A percentile compares a stretch with the other conserved stretches of the same genome.
Conservation (phyloP, 1,139 yeast species). For the Candida pseudoviswanathii region DNA sequence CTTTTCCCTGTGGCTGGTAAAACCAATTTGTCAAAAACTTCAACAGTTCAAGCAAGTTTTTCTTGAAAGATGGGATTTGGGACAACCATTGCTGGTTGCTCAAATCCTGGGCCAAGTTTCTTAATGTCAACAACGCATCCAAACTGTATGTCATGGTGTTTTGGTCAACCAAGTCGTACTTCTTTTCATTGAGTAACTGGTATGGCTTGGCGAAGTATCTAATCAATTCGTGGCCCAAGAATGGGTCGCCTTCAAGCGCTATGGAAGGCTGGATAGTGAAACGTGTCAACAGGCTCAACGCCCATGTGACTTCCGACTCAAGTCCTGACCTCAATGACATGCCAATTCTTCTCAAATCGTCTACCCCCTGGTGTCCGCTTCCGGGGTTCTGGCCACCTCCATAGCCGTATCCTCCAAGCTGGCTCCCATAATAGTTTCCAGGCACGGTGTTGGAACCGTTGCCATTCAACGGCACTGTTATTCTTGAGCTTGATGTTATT, state of each 20-base stretch:
- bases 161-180: conserved; percentile 14
- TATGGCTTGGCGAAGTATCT: conserved; percentile 40
- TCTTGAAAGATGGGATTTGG: conserved; percentile 50
- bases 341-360: conserved; percentile 57
- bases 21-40: conserved; percentile 49
- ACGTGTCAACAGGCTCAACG: conserved; percentile 59
- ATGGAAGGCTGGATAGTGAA: conserved; percentile 56
- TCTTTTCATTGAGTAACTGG: conserved; percentile 28
- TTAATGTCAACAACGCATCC: conserved; percentile 68
- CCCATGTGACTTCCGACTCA: conserved; percentile 65
- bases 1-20: conserved; percentile 21
- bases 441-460: conserved; percentile 8
- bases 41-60: conserved; percentile 47
- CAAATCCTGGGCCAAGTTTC: conserved; percentile 83
- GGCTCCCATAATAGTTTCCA: conserved; percentile 7
- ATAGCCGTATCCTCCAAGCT: conserved; percentile 3
- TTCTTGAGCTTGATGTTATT: conserved; percentile 22
- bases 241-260: conserved; percentile 50
- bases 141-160: conserved; percentile 47
- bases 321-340: conserved; percentile 67
- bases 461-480: conserved; percentile 20
- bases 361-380: conserved; percentile 55
- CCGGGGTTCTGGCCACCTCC: conserved; percentile 34
- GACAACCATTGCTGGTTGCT: conserved; percentile 82
- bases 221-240: conserved; percentile 53